Evolutionary conservation across 1,284 basidiomycete genomes (phyloP).

Genomic region (Gymnopus androsaceus): DNA sequence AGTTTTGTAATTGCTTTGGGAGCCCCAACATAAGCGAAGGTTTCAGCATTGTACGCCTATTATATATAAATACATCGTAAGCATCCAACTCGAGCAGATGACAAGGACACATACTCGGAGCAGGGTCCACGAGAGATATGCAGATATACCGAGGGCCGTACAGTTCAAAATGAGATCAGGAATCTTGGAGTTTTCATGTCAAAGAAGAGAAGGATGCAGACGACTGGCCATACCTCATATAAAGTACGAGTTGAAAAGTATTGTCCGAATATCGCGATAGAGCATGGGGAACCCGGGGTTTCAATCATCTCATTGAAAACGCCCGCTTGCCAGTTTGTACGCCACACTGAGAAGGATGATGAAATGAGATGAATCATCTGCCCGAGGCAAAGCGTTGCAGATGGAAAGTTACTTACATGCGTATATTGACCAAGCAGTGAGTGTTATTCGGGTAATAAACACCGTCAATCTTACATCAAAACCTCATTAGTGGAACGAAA

Average conservation of each 20-base stretch:
- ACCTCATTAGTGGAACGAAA: background rate
- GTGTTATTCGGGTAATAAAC: constrained; percentile 45
- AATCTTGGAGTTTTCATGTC: constrained; percentile 36
- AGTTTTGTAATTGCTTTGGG: constrained; percentile 49
- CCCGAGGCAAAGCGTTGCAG: no score
- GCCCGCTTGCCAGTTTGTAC: constrained; percentile 37
- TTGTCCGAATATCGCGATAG: constrained; percentile 44
- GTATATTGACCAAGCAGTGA: constrained; percentile 54
- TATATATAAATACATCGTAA: constrained; percentile 12
- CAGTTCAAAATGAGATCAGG: constrained; percentile 48
- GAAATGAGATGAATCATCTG: no score
- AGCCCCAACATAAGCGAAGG: constrained; percentile 57
- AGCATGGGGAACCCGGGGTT: constrained; percentile 45
- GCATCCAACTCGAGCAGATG: background rate
- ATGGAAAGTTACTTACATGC: no score
- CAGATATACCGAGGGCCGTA: constrained; percentile 44
- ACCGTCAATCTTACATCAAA: constrained; percentile 43
- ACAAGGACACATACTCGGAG: constrained; percentile 37
- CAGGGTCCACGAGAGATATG: constrained; percentile 47
- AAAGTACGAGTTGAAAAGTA: constrained; percentile 44
- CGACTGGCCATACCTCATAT: constrained; percentile 41
- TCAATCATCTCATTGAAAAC: constrained; percentile 42
- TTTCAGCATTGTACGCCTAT: constrained; percentile 47
- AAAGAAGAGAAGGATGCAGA: background rate
- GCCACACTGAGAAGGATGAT: no score